phyloP scores from a whole-genome alignment of 441 rosid genomes.

The Corymbia citriodora region DNA sequence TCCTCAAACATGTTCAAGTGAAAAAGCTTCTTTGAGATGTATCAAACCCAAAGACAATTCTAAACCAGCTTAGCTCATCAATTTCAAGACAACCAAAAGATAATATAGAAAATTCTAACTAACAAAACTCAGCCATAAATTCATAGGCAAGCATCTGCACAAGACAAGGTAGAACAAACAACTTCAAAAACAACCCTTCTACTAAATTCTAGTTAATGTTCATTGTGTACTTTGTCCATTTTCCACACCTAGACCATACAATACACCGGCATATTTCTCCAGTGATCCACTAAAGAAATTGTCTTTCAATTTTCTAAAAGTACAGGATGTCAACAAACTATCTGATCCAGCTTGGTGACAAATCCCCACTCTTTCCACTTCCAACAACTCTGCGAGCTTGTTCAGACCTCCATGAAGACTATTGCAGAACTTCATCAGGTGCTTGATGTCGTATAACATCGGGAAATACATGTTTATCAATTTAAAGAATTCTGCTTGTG shows the following conservation, averaged over 20 bases:
- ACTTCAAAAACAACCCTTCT: neutral
- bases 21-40: neutral
- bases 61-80: neutral
- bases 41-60: neutral
- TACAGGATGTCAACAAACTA: slow-evolving; percentile 60
- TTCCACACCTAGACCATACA: slow-evolving; percentile 70
- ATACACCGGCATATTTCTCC: slow-evolving; percentile 66
- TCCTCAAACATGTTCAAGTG: neutral
- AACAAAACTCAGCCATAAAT: neutral
- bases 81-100: neutral
- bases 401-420: slow-evolving; percentile 66
- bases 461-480: slow-evolving; percentile 46
- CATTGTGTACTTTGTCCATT: slow-evolving; percentile 28
- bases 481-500: slow-evolving; percentile 39
- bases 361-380: slow-evolving; percentile 53
- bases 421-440: slow-evolving; percentile 61
- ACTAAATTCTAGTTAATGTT: neutral
- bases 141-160: neutral
- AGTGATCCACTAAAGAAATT: slow-evolving; percentile 54
- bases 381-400: slow-evolving; percentile 55
- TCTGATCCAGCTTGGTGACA: slow-evolving; percentile 75
- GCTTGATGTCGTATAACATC: slow-evolving; percentile 48
- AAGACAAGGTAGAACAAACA: neutral
- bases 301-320: slow-evolving; percentile 62
- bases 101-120: neutral